Base-by-base conservation (phyloP, 257 asterid genomes). In the Lantana camara region DNA sequence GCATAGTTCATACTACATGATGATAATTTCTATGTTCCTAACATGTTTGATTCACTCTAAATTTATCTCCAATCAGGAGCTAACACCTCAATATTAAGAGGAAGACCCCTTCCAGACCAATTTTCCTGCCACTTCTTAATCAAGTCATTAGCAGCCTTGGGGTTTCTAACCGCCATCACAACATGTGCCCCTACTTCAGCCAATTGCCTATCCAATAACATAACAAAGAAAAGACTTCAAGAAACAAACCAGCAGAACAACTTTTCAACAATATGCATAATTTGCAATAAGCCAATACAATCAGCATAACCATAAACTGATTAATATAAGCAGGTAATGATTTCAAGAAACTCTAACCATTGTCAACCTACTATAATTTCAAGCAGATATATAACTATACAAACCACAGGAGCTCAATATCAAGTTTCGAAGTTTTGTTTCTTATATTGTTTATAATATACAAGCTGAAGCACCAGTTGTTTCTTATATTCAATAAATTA, bases 141-240 rank as follows among this genome's bases (percentile, higher is more conserved):
- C 81, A 90, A 77, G 40, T 88, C 93, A 71, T 63, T 77, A 13
- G 98, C 97, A 0, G 88, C 89, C 68, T 80, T 80, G 2, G 88
- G 64, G 61, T 89, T 94, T 75, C 97, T 81, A 41, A 90, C 99
- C 2, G 99, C 99, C 99, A 94, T 94, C 74, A 90, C 81, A 15
- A 90, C 95, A 71, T 90, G 99, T 1, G 84, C 99, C 38, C 99
- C 96, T 62, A 96, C 82, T 76, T 94, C 96, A 0, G 95, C 95
- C 85, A 94, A 79, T 78, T 90, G 98, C 77, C 93, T 85, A 77
- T 48, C 56, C 64, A 50, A 62, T 15, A 67, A 63, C 21, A 5
- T 16, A 29, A 68, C 69, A 45, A 51, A 59, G 34, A 51, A 60
- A 50, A 46, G 57, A 60, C 47, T 29, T 65, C 54, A 48, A 37